Evolutionary conservation across 2,329 filamentous ascomycete genomes (phyloP).

Genomic region (Colletotrichum orbiculare): DNA sequence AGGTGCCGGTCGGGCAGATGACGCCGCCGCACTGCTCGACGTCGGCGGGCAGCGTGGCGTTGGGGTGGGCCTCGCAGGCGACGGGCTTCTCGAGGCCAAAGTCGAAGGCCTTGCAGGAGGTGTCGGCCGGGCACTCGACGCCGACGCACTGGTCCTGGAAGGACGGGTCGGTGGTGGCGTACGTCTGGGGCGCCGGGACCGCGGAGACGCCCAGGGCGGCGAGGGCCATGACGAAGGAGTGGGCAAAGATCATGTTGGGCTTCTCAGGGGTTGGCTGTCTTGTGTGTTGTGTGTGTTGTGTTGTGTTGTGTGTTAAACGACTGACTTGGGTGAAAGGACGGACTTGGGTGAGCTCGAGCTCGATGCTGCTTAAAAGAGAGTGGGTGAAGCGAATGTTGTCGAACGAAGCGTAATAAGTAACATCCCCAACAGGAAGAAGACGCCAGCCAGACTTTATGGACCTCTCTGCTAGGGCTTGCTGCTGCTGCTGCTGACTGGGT

Average conservation of each 20-base stretch:
- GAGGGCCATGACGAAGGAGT: slow-evolving; percentile 13
- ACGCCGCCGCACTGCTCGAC: slow-evolving; percentile 19
- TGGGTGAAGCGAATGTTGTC: slow-evolving; percentile 2
- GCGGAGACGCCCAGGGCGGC: slow-evolving; percentile 8
- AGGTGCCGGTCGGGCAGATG: slow-evolving; percentile 36
- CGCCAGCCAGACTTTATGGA: slow-evolving; percentile 14
- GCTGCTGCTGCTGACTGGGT: neutral
- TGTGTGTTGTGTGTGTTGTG: neutral
- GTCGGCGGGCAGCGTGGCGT: slow-evolving; percentile 18
- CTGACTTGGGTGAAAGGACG: slow-evolving; percentile 12
- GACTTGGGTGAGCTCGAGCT: neutral
- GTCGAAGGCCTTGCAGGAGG: slow-evolving; percentile 29
- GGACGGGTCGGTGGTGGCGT: neutral
- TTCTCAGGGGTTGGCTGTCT: too few relatives aligned
- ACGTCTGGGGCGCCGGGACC: slow-evolving; percentile 16
- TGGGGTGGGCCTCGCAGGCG: slow-evolving; percentile 23
- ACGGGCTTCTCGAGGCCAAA: slow-evolving; percentile 21
- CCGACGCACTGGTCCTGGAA: slow-evolving; percentile 16
- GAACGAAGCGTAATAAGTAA: too few relatives aligned
- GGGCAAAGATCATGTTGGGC: slow-evolving; percentile 20
- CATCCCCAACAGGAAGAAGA: neutral
- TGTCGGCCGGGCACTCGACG: slow-evolving; percentile 24
- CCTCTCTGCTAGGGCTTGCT: neutral
- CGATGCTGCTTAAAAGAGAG: neutral
- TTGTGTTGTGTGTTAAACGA: slow-evolving; percentile 11